phyloP scores from a whole-genome alignment of 495 filamentous ascomycete species.

The Terfezia boudieri region DNA sequence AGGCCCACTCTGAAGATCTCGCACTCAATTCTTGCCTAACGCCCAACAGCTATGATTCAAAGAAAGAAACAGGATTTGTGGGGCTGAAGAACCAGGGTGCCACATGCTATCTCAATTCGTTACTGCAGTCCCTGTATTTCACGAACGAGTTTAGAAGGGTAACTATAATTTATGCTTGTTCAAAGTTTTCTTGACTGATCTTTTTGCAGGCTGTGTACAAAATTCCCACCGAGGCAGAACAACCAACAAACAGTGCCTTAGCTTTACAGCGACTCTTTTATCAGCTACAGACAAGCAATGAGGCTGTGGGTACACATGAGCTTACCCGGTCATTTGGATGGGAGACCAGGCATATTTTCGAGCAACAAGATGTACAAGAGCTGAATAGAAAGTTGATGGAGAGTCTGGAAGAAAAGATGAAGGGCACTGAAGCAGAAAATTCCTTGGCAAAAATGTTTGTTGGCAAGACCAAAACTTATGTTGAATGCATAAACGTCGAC shows the following conservation, averaged over 20 bases:
- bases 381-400: constrained; percentile 93
- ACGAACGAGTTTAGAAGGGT: constrained; percentile 94
- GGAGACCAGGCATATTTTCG: constrained; percentile 95
- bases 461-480: constrained; percentile 93
- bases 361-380: constrained; percentile 97
- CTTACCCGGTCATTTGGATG: constrained; percentile 92
- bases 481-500: constrained; percentile 93
- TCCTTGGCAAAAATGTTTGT: constrained; percentile 76
- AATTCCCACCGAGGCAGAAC: constrained; percentile 77
- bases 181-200: background rate
- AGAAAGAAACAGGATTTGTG: constrained; percentile 94
- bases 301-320: constrained; percentile 72
- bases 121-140: constrained; percentile 90
- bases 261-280: constrained; percentile 88
- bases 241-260: constrained; percentile 69
- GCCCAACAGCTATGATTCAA: constrained; percentile 63
- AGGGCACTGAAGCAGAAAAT: constrained; percentile 86
- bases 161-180: constrained; percentile 5
- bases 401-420: constrained; percentile 88
- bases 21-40: background rate
- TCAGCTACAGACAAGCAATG: constrained; percentile 60
- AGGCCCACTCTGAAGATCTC: background rate
- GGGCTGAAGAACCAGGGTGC: constrained; percentile 94
- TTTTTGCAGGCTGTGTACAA: constrained; percentile 68
- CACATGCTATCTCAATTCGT: constrained; percentile 94